Percentiles rank a stretch among this genome's conserved stretches.
Conservation (phyloP, 2,329 filamentous ascomycete genomes). For the Pseudocercospora crystallina region DNA sequence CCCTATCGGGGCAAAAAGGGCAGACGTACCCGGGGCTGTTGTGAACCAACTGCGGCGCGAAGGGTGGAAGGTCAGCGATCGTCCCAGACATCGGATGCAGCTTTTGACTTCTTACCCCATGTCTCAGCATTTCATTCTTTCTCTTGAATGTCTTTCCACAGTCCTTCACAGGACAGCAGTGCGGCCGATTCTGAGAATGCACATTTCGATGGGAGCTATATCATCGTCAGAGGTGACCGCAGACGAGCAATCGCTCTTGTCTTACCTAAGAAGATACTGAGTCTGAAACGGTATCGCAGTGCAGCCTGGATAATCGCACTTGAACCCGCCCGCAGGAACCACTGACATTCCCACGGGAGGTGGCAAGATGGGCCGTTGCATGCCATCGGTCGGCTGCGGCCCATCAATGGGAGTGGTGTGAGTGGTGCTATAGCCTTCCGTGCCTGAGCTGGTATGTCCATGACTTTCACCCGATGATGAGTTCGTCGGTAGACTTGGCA, state of each 20-base stretch:
- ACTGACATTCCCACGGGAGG: constrained; percentile 38
- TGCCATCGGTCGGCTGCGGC: constrained; percentile 30
- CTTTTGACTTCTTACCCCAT: constrained; percentile 49
- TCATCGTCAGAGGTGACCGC: not conserved
- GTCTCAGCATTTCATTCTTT: constrained; percentile 70
- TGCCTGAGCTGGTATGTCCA: constrained; percentile 30
- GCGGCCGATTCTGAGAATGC: constrained; percentile 62
- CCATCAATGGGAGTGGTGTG: constrained; percentile 38
- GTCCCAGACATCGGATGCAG: too few species aligned
- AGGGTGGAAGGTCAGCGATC: too few species aligned
- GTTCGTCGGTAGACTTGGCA: constrained; percentile 27
- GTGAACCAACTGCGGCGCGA: constrained; percentile 64
- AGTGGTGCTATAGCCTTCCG: constrained; percentile 36
- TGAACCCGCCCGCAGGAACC: constrained; percentile 47
- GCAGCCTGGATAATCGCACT: constrained; percentile 65
- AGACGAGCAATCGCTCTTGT: constrained; percentile 4
- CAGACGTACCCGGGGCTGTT: constrained; percentile 93
- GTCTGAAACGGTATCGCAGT: constrained; percentile 74
- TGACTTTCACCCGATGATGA: constrained; percentile 35
- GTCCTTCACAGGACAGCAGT: constrained; percentile 60
- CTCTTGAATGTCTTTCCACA: constrained; percentile 68
- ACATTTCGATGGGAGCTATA: constrained; percentile 69
- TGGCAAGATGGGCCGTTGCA: constrained; percentile 28
- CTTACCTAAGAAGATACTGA: constrained; percentile 68
- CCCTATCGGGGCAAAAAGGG: constrained; percentile 89